Evolutionary conservation across 805 yeast species (phyloP), one percentile per base, ranked within the genome.

Genomic region (Barnettozyma pratensis): DNA sequence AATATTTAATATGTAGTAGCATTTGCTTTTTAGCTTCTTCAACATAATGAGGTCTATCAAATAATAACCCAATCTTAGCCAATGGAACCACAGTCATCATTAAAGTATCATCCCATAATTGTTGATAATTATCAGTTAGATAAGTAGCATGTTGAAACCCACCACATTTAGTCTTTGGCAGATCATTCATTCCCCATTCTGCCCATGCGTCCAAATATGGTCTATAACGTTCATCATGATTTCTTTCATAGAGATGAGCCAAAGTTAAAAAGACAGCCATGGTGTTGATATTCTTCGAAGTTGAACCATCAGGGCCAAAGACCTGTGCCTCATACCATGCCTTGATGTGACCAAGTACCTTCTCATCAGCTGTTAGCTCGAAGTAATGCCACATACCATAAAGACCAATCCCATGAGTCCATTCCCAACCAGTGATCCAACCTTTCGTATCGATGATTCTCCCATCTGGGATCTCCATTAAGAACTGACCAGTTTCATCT

Each of bases 361-460:
- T 14, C 2, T 28, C 35, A 38, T 41, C 32, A 34, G 41, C 44
- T 11, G 44, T 47, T 31, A 25, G 45, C 29, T 47, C 48, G 14
- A 14, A 50, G 25, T 50, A 47, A 14, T 50, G 53, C 53, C 53
- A 50, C 53, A 50, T 50, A 7, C 53, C 53, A 32, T 50, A 50
- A 3, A 50, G 34, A 27, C 53, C 53, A 36, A 50, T 50, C 26
- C 53, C 53, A 36, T 50, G 53, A 27, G 53, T 50, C 53, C 53
- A 50, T 45, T 50, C 53, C 53, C 53, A 50, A 6, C 53, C 53
- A 14, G 53, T 50, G 42, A 50, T 47, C 53, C 53, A 50, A 8
- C 53, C 53, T 39, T 50, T 50, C 3, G 53, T 50, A 25, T 50
- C 53, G 10, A 50, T 50, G 32, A 50, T 45, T 32, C 53, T 34